Base-by-base conservation (phyloP, 1,284 basidiomycete species). In the Stygiomarasmius scandens region DNA sequence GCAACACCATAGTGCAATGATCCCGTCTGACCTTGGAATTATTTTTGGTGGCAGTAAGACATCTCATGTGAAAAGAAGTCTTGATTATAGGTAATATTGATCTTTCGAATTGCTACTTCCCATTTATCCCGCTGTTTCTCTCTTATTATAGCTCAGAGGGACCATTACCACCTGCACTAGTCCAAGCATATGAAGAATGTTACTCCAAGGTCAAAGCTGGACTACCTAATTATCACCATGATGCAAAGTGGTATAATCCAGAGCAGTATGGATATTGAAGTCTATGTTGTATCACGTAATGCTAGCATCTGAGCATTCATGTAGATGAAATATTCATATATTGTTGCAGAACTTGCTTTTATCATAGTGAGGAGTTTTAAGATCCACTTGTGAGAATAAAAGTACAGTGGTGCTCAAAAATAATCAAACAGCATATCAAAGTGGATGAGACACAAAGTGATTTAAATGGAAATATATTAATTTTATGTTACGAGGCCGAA, bases 1-100 rank as follows among this genome's bases (percentile, higher is more conserved):
- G 38, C 62, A 62, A 19, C 70, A 73, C 56, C 71, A 73, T 53
- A 70, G 68, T 32, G 50, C 62, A n/a, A 57, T 73, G 45, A 58
- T 63, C 16, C 57, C 64, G 19, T 63, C 63, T 1, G 71, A 72
- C 23, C 56, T 50, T 47, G 63, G 63, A 36, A 60, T 73, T 46
- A 60, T 73, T 24, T 68, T 72, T 41, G 71, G 72, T 24, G 72
- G 66, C 6, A 66, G 62, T 29, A 63, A 55, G 11, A 47, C 63
- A 20, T 53, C 55, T 6, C 71, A 73, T 44, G 59, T 72, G 23
- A 62, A 67, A 61, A 29, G 58, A 27, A 65, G 55, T 8, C 25
- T 65, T 36, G 29, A 25, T 25, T 58, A 61, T 49, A 56, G 53
- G 58, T 58, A 23, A 22, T 41, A 16, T 9, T 41, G n/a, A 16